phyloP scores from a whole-genome alignment of 225 moss, liverwort and hornwort species.

The Marchantia paleacea region DNA sequence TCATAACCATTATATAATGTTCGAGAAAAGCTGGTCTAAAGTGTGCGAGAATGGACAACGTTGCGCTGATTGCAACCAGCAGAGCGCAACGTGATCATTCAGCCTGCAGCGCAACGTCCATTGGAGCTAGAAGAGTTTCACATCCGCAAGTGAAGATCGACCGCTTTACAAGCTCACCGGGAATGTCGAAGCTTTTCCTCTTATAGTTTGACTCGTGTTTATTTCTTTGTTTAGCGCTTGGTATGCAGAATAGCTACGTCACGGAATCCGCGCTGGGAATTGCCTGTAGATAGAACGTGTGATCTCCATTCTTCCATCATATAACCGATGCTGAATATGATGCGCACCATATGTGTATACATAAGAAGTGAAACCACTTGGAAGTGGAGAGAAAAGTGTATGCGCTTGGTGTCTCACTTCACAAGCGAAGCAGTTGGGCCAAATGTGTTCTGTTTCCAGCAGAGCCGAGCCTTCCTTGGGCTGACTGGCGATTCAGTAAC shows the following conservation, averaged over 20 bases:
- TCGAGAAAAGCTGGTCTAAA: background rate
- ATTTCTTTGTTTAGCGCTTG: background rate
- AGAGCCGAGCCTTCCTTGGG: background rate
- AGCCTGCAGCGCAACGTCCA: background rate
- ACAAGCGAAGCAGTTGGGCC: background rate
- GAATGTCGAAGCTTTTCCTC: background rate
- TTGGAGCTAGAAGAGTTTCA: background rate
- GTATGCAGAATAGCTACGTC: background rate
- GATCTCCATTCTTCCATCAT: background rate
- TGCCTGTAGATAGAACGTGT: background rate
- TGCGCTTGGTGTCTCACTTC: background rate
- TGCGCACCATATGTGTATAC: background rate
- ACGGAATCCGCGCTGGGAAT: background rate
- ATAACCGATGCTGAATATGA: background rate
- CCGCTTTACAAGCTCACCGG: background rate
- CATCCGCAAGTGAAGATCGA: background rate
- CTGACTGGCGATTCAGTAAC: background rate
- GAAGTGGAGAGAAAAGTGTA: background rate
- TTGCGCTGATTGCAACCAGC: too few species aligned
- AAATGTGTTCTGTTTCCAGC: background rate
- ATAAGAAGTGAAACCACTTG: background rate
- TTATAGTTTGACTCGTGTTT: background rate
- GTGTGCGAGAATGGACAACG: background rate
- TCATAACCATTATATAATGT: background rate
- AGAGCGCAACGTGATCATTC: too few species aligned